A percentile compares a stretch with the other conserved stretches of the same genome.
These are phyloP conservation scores for Aspergillus phoenicis DNA, from an alignment of 2,329 filamentous ascomycete genomes.

Conservation along the genomic window DNA sequence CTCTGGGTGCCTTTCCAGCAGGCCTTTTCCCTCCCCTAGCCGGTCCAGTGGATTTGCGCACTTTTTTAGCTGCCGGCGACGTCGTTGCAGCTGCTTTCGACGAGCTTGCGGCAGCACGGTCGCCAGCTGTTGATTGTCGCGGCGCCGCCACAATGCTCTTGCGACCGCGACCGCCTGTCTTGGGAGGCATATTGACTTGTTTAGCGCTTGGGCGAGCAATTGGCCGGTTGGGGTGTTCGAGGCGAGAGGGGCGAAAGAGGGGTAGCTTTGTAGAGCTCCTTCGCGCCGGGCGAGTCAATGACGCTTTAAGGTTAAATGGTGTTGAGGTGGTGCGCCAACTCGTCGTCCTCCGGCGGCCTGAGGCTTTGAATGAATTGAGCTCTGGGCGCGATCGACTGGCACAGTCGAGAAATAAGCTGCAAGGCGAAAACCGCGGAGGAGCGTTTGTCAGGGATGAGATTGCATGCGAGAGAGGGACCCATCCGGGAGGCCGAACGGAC, in stretches of 20 bases:
- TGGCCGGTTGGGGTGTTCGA: neutral
- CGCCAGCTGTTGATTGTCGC: slow-evolving; percentile 9
- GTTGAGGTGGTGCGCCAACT: neutral
- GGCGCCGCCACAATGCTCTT: slow-evolving; percentile 12
- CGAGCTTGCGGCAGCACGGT: slow-evolving; percentile 19
- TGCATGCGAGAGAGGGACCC: neutral
- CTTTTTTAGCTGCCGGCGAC: slow-evolving; percentile 12
- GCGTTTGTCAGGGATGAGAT: neutral
- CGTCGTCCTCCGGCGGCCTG: neutral
- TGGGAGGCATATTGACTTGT: slow-evolving; percentile 32
- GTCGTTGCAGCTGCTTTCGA: slow-evolving; percentile 13
- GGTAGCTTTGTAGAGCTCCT: neutral
- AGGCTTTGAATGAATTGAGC: neutral
- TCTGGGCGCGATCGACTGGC: neutral
- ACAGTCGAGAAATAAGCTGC: neutral
- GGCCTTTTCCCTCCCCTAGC: slow-evolving; percentile 25
- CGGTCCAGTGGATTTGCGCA: slow-evolving; percentile 24
- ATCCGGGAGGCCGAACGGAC: neutral
- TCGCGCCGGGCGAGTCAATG: neutral
- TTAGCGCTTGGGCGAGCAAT: slow-evolving; percentile 3
- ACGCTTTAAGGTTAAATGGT: neutral
- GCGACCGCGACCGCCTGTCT: slow-evolving; percentile 24
- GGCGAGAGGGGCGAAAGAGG: neutral
- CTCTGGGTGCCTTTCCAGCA: slow-evolving; percentile 18
- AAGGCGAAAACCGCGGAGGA: neutral